phyloP scores from a whole-genome alignment of 345 rosid genomes.

The Eucalyptus microcorys region DNA sequence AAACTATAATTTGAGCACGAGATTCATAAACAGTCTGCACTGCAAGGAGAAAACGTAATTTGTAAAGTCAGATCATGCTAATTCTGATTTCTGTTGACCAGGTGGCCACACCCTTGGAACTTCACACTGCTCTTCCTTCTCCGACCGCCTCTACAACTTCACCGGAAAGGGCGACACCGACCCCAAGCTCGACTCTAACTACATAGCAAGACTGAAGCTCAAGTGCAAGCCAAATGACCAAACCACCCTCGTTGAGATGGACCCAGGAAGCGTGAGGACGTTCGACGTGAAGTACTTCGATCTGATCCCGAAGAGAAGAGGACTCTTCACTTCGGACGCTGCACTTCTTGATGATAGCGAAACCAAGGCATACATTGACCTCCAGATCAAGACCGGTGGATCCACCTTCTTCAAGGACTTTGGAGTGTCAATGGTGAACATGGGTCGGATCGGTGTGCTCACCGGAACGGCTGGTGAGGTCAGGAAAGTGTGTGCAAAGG shows the following conservation, averaged over 20 bases:
- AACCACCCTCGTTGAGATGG: constrained; percentile 47
- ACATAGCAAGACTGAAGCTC: constrained; percentile 1
- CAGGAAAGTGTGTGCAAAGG: constrained; percentile 44
- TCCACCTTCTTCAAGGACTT: constrained; percentile 46
- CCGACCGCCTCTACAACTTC: constrained; percentile 49
- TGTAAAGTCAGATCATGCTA: background rate
- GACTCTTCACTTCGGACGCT: constrained; percentile 45
- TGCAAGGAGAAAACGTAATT: background rate
- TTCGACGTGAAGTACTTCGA: constrained; percentile 38
- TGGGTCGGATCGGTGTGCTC: constrained; percentile 53
- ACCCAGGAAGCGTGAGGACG: constrained; percentile 53
- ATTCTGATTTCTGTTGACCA: background rate
- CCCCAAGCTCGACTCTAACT: constrained; percentile 28
- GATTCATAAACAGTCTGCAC: background rate
- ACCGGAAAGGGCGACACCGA: constrained; percentile 51
- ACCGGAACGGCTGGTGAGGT: constrained; percentile 39
- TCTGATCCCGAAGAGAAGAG: constrained; percentile 41
- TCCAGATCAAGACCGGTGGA: background rate
- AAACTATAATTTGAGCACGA: background rate
- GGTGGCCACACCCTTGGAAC: constrained; percentile 59
- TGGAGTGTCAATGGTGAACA: constrained; percentile 47
- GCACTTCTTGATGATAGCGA: constrained; percentile 32
- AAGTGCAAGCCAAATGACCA: constrained; percentile 34
- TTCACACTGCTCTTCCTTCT: constrained; percentile 42
- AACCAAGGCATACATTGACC: constrained; percentile 30